Evolutionary conservation across 148 eudicot species (phyloP).

Genomic region (Cornus suecica): DNA sequence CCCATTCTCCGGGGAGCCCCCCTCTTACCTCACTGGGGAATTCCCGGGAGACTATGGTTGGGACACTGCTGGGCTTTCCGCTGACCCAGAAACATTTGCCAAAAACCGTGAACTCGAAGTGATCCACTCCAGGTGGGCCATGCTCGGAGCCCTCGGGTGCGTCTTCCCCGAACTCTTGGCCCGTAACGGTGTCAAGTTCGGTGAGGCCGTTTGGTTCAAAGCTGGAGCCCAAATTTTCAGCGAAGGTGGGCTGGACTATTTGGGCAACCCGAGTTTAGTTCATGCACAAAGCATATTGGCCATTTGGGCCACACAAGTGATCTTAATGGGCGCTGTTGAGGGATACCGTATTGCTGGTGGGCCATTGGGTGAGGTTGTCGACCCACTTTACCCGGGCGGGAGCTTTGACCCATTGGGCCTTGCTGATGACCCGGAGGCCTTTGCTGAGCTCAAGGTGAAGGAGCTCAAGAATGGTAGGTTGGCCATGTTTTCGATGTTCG

Average conservation of each 20-base stretch:
- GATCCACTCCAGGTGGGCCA: constrained; percentile 42
- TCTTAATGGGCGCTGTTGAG: constrained; percentile 39
- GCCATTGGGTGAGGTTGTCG: constrained; percentile 31
- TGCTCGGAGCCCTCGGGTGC: constrained; percentile 41
- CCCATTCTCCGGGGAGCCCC: constrained; percentile 50
- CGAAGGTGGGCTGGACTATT: constrained; percentile 36
- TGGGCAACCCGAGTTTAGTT: constrained; percentile 37
- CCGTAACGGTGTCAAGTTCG: constrained; percentile 37
- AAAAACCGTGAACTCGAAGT: constrained; percentile 48
- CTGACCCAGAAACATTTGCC: constrained; percentile 49
- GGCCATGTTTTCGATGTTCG: constrained; percentile 41
- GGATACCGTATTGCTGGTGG: constrained; percentile 40
- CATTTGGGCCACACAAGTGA: constrained; percentile 35
- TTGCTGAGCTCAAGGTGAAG: constrained; percentile 38
- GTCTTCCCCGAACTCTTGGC: constrained; percentile 41
- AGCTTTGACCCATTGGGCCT: constrained; percentile 42
- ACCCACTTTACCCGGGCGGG: constrained; percentile 41
- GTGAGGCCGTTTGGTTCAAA: constrained; percentile 40
- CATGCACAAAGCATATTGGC: constrained; percentile 42
- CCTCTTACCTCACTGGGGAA: constrained; percentile 46
- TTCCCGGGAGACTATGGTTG: constrained; percentile 53
- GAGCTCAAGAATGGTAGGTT: constrained; percentile 37
- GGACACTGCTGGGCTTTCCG: constrained; percentile 53
- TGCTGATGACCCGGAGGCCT: constrained; percentile 40
- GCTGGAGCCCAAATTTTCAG: constrained; percentile 41